Conservation (phyloP, 2,329 filamentous ascomycete species). For the Fusarium sp. region DNA sequence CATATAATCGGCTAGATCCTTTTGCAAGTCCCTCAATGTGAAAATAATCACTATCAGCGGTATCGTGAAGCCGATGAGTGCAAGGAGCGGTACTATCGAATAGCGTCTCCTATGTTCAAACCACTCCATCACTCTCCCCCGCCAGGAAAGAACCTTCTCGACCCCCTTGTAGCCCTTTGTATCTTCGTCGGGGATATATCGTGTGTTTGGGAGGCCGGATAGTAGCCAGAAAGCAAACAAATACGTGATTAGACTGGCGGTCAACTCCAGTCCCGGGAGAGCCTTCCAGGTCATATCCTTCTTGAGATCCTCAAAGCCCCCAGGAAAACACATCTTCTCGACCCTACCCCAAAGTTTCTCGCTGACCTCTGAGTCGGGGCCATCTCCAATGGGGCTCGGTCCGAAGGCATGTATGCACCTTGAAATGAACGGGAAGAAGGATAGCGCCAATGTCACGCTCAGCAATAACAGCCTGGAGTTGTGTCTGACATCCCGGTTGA, state of each 20-base stretch:
- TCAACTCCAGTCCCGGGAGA: slow-evolving; percentile 12
- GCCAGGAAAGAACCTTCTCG: background rate
- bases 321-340: slow-evolving; percentile 22
- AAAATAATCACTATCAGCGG: slow-evolving; percentile 24
- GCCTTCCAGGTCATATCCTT: slow-evolving; percentile 7
- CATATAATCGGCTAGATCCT: background rate
- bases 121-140: slow-evolving; percentile 3
- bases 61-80: slow-evolving; percentile 1
- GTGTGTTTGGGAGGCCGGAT: slow-evolving; percentile 9
- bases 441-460: slow-evolving; percentile 19
- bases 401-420: slow-evolving; percentile 38
- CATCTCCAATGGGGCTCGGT: slow-evolving; percentile 18
- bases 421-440: slow-evolving; percentile 41
- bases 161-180: background rate
- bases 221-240: slow-evolving; percentile 26
- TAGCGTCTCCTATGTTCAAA: background rate
- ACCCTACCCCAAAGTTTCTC: slow-evolving; percentile 9
- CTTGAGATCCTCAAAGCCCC: slow-evolving; percentile 1
- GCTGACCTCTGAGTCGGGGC: slow-evolving; percentile 14
- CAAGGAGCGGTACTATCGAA: slow-evolving; percentile 14
- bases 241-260: slow-evolving; percentile 16
- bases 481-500: background rate
- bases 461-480: slow-evolving; percentile 23
- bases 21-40: slow-evolving; percentile 17
- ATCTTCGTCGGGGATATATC: background rate